Evolutionary conservation across 1,284 basidiomycete species (phyloP), one percentile per base, ranked within the genome.

Genomic region (Cutaneotrichosporon sp.): DNA sequence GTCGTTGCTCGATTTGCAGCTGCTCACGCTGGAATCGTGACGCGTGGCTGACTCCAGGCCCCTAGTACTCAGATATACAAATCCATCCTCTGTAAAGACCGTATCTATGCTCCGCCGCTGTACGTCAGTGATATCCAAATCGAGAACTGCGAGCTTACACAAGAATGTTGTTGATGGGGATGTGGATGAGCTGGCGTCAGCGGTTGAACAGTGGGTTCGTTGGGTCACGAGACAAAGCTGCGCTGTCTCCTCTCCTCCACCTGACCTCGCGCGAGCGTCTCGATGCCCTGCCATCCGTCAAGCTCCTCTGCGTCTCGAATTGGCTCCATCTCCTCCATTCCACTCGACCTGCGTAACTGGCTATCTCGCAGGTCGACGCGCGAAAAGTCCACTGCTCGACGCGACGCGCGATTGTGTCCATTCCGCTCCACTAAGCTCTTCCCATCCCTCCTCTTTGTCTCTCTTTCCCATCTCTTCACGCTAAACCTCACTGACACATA

Each of bases 111-210:
- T 52, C 66, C 66, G 51, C 66, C 66, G 55, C 66, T 67, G 63
- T 5, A 7, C 9, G 65, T 64, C 58, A 67, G 63, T 42, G 13
- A 32, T 18, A 32, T 14, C 31, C 8, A 31, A 14, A 5, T 7
- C 11, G 13, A 50, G n/a, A 51, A 26, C 13, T 10, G 13, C 51
- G 6, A 16, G 90, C 92, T 75, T 86, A 95, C 92, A 95, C 92
- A 71, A 95, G 86, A 70, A 95, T 94, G 80, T 94, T 94, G 83
- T 94, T 95, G 85, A 96, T 94, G 71, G 92, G 92, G 80, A 96
- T 95, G 82, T 96, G 92, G 73, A 96, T 50, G 32, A 60, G 58
- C 36, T 51, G 22, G 55, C 21, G 38, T 56, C 36, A 56, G 55
- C 22, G 16, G 21, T 38, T 46, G 42, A 16, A 18, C 42, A 46